Percentiles rank a stretch among this genome's conserved stretches.
phyloP scores from a whole-genome alignment of 2,329 filamentous ascomycete species.

The Biscogniauxia sp. region DNA sequence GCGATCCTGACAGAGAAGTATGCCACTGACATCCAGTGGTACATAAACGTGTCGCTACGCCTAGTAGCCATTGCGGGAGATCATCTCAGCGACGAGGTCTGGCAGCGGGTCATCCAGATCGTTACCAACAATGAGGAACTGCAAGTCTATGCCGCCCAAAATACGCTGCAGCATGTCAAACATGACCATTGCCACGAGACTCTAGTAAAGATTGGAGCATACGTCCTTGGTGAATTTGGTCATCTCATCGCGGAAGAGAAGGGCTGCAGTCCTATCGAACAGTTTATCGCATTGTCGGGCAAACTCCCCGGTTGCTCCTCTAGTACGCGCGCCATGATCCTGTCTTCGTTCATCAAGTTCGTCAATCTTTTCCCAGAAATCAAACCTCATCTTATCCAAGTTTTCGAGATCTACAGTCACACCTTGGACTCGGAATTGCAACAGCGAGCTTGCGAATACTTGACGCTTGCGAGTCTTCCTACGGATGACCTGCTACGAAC shows the following conservation, averaged over 20 bases:
- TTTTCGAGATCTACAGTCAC: constrained; percentile 91
- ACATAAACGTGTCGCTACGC: constrained; percentile 93
- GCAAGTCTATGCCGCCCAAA: constrained; percentile 93
- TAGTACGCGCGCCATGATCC: constrained; percentile 85
- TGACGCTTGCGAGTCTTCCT: constrained; percentile 78
- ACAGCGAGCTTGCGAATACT: constrained; percentile 93
- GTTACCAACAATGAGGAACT: constrained; percentile 99
- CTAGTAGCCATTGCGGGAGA: constrained; percentile 96
- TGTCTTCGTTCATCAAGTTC: constrained; percentile 96
- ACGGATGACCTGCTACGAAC: constrained; percentile 91
- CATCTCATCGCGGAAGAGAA: constrained; percentile 91
- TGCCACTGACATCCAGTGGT: constrained; percentile 97
- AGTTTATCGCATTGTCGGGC: constrained; percentile 86
- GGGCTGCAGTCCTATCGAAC: constrained; percentile 93
- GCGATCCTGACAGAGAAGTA: constrained; percentile 98
- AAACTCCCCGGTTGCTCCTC: constrained; percentile 90
- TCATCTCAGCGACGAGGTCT: constrained; percentile 98
- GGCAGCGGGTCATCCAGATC: constrained; percentile 98
- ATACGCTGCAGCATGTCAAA: constrained; percentile 89
- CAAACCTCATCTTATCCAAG: constrained; percentile 86
- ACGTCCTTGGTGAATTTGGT: constrained; percentile 94
- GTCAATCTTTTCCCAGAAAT: constrained; percentile 98
- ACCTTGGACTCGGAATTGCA: constrained; percentile 94
- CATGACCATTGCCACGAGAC: constrained; percentile 94
- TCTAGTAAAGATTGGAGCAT: constrained; percentile 94